phyloP scores from a whole-genome alignment of 306 rosid species.

The Ammopiptanthus mongolicus region DNA sequence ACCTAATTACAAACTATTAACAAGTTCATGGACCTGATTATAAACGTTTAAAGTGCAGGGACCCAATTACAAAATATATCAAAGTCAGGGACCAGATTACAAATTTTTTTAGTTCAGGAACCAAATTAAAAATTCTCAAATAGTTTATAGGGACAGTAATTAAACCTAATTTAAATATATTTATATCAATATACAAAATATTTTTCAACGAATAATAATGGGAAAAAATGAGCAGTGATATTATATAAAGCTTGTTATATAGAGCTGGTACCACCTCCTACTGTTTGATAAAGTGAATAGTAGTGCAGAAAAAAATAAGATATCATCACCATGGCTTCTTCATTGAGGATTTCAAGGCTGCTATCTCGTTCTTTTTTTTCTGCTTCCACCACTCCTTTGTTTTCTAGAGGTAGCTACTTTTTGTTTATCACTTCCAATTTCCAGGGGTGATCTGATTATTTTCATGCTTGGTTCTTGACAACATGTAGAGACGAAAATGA shows the following conservation, averaged over 20 bases:
- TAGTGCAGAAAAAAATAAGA: not conserved
- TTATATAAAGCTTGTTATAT: not conserved
- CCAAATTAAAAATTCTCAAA: no score
- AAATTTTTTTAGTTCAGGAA: no score
- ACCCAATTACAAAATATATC: no score
- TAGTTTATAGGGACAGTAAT: no score
- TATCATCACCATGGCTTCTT: constrained; percentile 43
- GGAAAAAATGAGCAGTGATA: no score
- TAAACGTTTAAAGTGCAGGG: no score
- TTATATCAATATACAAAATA: no score
- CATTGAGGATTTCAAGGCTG: constrained; percentile 34
- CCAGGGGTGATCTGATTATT: not conserved
- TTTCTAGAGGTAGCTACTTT: constrained; percentile 50
- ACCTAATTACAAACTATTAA: no score
- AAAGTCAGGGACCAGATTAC: no score
- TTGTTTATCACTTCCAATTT: not conserved
- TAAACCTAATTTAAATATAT: no score
- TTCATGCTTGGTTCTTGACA: not conserved
- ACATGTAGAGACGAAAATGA: not conserved
- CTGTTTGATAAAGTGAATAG: not conserved
- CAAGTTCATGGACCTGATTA: no score
- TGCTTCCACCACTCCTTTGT: constrained; percentile 31
- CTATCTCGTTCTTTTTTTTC: constrained; percentile 45
- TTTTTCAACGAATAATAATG: no score
- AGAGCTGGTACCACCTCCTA: not conserved